Percentiles rank a stretch among this genome's conserved stretches.
phyloP scores from a whole-genome alignment of 257 asterid genomes.

The Nicotiana knightiana region DNA sequence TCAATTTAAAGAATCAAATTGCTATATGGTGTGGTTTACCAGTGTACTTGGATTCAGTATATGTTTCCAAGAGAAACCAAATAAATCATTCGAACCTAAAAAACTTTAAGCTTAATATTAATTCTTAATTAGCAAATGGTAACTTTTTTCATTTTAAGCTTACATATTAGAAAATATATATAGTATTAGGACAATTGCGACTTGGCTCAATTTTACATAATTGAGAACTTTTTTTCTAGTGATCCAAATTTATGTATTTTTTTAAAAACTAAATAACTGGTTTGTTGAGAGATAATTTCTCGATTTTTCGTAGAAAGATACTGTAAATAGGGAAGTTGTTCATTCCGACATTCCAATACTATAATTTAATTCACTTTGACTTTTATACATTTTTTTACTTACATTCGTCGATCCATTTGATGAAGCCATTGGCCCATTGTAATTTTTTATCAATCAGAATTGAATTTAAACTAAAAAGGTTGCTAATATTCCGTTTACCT shows the following conservation, averaged over 20 bases:
- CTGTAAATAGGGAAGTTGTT: background rate
- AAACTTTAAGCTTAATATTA: background rate
- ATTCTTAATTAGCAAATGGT: background rate
- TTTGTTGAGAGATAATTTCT: background rate
- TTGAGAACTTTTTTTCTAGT: background rate
- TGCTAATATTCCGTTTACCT: constrained; percentile 1
- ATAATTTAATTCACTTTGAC: background rate
- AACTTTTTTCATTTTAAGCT: background rate
- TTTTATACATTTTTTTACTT: background rate
- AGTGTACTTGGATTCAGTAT: background rate
- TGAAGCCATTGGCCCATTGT: background rate
- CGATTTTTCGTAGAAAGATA: background rate
- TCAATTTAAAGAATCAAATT: background rate
- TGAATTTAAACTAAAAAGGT: background rate
- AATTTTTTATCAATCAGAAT: background rate
- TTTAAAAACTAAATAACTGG: background rate
- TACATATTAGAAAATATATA: background rate
- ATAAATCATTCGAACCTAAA: background rate
- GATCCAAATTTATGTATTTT: background rate
- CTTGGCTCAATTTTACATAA: no score
- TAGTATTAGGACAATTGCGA: background rate
- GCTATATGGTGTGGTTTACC: background rate
- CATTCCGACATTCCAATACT: background rate
- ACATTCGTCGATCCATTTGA: background rate
- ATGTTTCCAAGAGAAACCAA: background rate